Base-by-base conservation (phyloP, 2,329 filamentous ascomycete genomes). In the Exophiala viscosa region DNA sequence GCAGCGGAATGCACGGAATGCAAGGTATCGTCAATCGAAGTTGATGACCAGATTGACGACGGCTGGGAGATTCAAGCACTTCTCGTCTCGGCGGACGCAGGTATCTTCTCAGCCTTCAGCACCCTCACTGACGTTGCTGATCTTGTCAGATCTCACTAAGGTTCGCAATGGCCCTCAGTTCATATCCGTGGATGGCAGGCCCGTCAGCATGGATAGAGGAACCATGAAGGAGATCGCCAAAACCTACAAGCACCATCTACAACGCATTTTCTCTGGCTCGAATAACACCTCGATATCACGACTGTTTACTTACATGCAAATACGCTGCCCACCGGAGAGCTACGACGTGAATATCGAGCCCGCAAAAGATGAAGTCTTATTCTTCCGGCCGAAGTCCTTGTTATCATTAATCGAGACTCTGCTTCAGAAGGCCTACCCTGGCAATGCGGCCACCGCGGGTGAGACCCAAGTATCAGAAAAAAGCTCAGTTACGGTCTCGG, bases 301-400 rank as follows among this genome's bases (percentile, higher is more conserved):
- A 44, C 79, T 80, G 0, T 84, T 85, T 61, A 60, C 84, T 9
- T 78, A 70, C 55, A 62, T 85, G 45, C 75, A 79, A 32, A 73
- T 85, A 7, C 60, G 62, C 1, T 85, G 81, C 63, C 76, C 77
- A 1, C 61, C 63, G 8, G 76, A 73, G 5, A 77, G 71, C 39
- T 85, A 85, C 62, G 83, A 85, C 66, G 72, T 76, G 3, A 85
- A 85, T 54, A 69, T 85, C 33, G 83, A 86, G 60, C 82, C 83
- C 3, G 75, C 77, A 1, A 86, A 86, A 62, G 80, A 85, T 61
- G 79, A 85, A 64, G 73, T 85, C 1, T 61, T 84, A 2, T 84
- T 85, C 60, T 75, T 76, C 31, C 69, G 83, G 41, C 64, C 69
- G 2, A 62, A 65, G 3, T 15, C 63, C 0, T 61, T 85, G 2